Evolutionary conservation across 352 stramenopile species (phyloP).

Genomic region (Phytophthora agathidicida): DNA sequence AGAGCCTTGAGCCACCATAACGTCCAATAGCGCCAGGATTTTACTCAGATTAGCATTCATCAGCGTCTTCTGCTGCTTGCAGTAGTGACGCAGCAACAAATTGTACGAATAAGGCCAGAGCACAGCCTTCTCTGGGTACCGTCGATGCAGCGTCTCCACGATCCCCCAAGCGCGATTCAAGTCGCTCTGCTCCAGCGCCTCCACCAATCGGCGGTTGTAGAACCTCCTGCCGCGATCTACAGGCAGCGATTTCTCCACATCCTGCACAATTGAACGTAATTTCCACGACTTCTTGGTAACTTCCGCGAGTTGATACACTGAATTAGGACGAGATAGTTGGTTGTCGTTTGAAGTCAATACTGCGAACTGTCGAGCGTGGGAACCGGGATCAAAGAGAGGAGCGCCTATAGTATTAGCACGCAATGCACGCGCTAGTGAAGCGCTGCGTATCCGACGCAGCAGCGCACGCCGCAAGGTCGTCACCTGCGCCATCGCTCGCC

Average conservation of each 20-base stretch:
- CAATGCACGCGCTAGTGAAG: neutral
- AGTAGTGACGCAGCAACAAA: slow-evolving; percentile 55
- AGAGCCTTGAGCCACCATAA: slow-evolving; percentile 47
- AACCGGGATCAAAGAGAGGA: neutral
- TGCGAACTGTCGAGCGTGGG: slow-evolving; percentile 24
- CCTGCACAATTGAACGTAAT: slow-evolving; percentile 15
- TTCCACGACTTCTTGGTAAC: slow-evolving; percentile 24
- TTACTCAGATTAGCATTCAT: slow-evolving; percentile 41
- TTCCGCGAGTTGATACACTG: slow-evolving; percentile 17
- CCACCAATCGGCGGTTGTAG: slow-evolving; percentile 50
- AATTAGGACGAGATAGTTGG: neutral
- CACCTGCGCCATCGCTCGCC: slow-evolving; percentile 15
- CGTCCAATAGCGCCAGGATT: slow-evolving; percentile 56
- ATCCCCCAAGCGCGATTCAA: slow-evolving; percentile 36
- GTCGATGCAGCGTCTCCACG: slow-evolving; percentile 26
- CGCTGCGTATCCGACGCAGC: slow-evolving; percentile 10
- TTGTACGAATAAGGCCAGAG: slow-evolving; percentile 62
- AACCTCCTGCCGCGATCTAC: slow-evolving; percentile 39
- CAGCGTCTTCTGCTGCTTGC: slow-evolving; percentile 38
- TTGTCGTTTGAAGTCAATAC: slow-evolving; percentile 12
- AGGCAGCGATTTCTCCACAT: slow-evolving; percentile 27
- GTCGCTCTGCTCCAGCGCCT: slow-evolving; percentile 39
- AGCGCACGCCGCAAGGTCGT: slow-evolving; percentile 21
- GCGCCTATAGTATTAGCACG: neutral
- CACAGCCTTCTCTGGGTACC: slow-evolving; percentile 26